A percentile compares a stretch with the other conserved stretches of the same genome.
Evolutionary conservation across 495 filamentous ascomycete genomes (phyloP).

Genomic region (Aspergillus avenaceus): DNA sequence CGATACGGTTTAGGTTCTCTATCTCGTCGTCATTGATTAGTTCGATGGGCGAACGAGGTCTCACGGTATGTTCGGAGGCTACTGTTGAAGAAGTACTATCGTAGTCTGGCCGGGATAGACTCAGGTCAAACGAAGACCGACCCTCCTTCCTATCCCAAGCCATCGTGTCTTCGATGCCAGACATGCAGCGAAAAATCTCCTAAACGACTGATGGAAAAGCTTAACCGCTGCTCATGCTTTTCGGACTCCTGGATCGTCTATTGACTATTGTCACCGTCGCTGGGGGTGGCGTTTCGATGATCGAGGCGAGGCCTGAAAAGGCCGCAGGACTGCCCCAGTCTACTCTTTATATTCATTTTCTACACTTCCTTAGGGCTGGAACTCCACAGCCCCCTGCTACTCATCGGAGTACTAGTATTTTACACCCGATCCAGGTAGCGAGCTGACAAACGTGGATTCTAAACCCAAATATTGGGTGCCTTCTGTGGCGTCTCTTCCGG

Average conservation of each 20-base stretch:
- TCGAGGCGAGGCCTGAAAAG: background rate
- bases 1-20: slow-evolving; percentile 21
- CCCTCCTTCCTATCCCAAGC: background rate
- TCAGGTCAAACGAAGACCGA: background rate
- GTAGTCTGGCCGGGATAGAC: background rate
- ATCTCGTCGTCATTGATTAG: slow-evolving; percentile 18
- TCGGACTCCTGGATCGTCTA: no score
- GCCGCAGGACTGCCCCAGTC: background rate
- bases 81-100: background rate
- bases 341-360: background rate
- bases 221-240: no score
- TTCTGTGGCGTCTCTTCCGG: background rate
- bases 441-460: no score
- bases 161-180: background rate
- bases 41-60: slow-evolving; percentile 2
- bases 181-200: background rate
- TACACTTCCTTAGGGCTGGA: background rate
- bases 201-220: no score
- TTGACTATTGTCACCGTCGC: no score
- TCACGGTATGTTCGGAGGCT: background rate
- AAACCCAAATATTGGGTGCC: background rate
- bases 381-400: no score
- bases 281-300: no score
- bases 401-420: no score
- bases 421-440: no score